Evolutionary conservation across 176 grass and related monocot species (phyloP), one percentile per base, ranked within the genome.

Genomic region (Cymbopogon citratus): DNA sequence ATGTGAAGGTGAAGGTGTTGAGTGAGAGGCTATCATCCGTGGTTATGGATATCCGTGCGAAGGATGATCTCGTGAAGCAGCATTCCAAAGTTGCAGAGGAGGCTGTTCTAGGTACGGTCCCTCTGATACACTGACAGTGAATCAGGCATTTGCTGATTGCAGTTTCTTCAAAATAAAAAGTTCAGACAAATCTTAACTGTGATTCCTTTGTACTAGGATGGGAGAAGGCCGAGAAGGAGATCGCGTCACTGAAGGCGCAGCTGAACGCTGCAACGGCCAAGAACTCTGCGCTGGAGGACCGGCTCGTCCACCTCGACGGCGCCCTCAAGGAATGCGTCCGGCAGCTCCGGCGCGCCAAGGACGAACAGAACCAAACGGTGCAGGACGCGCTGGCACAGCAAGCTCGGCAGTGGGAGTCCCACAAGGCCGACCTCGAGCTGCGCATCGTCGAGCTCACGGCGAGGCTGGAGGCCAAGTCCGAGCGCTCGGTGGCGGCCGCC

Each of bases 41-140:
- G 11, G 89, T 99, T 79, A 80, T 83, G 75, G 89, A 95, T 73
- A 84, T 95, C 71, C 89, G 81, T 77, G 89, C 89, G 0, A 99
- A 96, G 89, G 97, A 95, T 64, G 97, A 90, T 79, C 81, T 96
- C 68, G 93, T 99, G 57, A 95, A 93, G 85, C 93, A 96, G 80
- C 97, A 99, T 85, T 85, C 80, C 16, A 94, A 91, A 83, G 85
- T 99, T 75, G 89, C 93, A 33, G 97, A 99, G 78, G 96, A 95
- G 89, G 96, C 96, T 78, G 92, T 98, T 93, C 83, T 95, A 74
- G 96, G 96, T 98, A 87, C 66, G 78, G 5, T 65, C 9, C 19
- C 18, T 54, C 18, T 40, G 31, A 48, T 38, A 31, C 62, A 51
- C 5, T 29, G 52, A 14, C 35, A 49, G 5, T 52, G 63, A 71